These are phyloP conservation scores for Tricholoma hemisulphureum DNA, from an alignment of 768 basidiomycete species.

Conservation along the genomic window DNA sequence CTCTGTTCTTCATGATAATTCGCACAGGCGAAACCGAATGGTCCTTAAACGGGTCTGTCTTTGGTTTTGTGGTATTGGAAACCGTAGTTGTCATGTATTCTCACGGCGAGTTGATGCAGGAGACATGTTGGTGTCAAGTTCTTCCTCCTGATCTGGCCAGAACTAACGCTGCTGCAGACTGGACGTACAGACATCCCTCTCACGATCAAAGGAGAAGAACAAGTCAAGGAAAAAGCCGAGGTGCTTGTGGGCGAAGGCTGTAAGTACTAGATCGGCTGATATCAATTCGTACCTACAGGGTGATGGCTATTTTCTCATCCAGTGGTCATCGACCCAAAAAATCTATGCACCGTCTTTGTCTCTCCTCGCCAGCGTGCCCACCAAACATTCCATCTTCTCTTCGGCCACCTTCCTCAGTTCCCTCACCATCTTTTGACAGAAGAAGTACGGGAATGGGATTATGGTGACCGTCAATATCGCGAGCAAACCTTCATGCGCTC, in stretches of 20 bases:
- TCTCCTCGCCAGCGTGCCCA: slow-evolving; percentile 89
- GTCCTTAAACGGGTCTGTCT: slow-evolving; percentile 76
- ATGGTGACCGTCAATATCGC: slow-evolving; percentile 39
- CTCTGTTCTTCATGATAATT: neutral
- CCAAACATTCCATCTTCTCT: slow-evolving; percentile 81
- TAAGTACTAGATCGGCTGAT: slow-evolving; percentile 39
- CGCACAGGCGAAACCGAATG: slow-evolving; percentile 86
- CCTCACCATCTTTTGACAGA: slow-evolving; percentile 64
- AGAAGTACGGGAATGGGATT: slow-evolving; percentile 83
- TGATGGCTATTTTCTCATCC: neutral
- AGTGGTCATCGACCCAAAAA: slow-evolving; percentile 79
- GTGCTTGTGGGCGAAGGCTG: slow-evolving; percentile 75
- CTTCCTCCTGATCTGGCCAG: neutral
- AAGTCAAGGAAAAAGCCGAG: slow-evolving; percentile 62
- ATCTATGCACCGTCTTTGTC: slow-evolving; percentile 71
- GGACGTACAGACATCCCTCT: slow-evolving; percentile 87
- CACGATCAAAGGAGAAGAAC: slow-evolving; percentile 69
- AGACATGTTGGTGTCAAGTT: slow-evolving; percentile 53
- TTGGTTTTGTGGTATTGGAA: neutral
- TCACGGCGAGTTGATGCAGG: slow-evolving; percentile 31
- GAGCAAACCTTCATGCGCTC: neutral
- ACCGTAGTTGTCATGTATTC: neutral
- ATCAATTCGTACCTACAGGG: neutral
- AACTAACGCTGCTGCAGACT: slow-evolving; percentile 49
- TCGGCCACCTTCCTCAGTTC: slow-evolving; percentile 39